These are phyloP conservation scores for Leishmania gerbilli DNA, from an alignment of 208 protist genomes.

Conservation along the genomic window DNA sequence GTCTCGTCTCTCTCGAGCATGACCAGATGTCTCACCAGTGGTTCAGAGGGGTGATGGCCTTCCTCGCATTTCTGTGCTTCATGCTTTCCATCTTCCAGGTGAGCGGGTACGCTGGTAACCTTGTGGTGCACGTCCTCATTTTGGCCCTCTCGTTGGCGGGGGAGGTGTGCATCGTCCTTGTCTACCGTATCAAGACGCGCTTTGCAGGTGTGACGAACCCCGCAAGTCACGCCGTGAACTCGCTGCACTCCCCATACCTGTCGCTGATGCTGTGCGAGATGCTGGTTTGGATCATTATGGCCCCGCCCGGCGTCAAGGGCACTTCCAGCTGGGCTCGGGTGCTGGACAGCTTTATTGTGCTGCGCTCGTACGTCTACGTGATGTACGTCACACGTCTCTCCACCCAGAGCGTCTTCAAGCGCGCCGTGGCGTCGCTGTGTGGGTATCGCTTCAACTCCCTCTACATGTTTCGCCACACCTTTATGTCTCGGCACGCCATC, in stretches of 20 bases:
- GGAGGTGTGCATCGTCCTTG: constrained; percentile 47
- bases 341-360: constrained; percentile 57
- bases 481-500: constrained; percentile 30
- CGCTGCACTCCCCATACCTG: constrained; percentile 59
- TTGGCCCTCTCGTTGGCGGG: constrained; percentile 51
- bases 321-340: constrained; percentile 27
- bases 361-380: constrained; percentile 73
- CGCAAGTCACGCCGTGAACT: constrained; percentile 30
- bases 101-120: constrained; percentile 29
- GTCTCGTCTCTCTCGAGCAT: constrained; percentile 50
- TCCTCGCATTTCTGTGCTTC: constrained; percentile 52
- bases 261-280: constrained; percentile 53
- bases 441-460: constrained; percentile 46
- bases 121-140: constrained; percentile 52
- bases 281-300: constrained; percentile 71
- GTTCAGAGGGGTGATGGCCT: constrained; percentile 59
- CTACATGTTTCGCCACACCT: constrained; percentile 40
- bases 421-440: constrained; percentile 49
- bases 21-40: constrained; percentile 39
- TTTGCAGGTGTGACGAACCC: constrained; percentile 59
- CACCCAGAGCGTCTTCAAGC: constrained; percentile 45
- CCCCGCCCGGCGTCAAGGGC: constrained; percentile 44
- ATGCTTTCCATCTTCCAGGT: constrained; percentile 56
- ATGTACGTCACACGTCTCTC: constrained; percentile 47
- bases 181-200: constrained; percentile 61